These are phyloP conservation scores for Aspergillus asperescens DNA, from an alignment of 495 filamentous ascomycete species.

Conservation along the genomic window DNA sequence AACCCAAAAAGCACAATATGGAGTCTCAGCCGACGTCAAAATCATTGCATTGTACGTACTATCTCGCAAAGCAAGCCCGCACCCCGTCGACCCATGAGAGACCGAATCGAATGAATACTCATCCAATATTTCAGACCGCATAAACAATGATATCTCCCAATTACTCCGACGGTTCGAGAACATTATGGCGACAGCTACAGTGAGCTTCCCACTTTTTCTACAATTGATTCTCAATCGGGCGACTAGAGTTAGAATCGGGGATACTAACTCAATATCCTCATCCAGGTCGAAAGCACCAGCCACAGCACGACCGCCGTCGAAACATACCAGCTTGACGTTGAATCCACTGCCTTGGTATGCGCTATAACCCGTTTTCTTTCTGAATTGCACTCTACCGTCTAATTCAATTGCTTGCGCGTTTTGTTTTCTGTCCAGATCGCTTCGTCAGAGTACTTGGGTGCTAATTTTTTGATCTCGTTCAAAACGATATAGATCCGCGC, in stretches of 20 bases:
- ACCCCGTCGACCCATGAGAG: background rate
- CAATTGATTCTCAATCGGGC: background rate
- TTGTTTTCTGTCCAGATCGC: too few relatives aligned
- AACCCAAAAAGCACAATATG: conserved; percentile 19
- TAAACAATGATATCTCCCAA: conserved; percentile 49
- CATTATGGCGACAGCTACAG: conserved; percentile 53
- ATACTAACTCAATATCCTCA: background rate
- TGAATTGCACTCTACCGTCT: too few relatives aligned
- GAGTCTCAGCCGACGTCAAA: conserved; percentile 36
- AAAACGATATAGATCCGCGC: conserved; percentile 51
- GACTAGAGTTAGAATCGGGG: background rate
- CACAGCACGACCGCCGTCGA: conserved; percentile 50
- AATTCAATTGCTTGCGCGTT: too few relatives aligned
- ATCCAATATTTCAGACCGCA: conserved; percentile 42
- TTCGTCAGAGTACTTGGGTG: too few relatives aligned
- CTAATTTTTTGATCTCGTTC: background rate
- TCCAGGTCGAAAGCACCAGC: conserved; percentile 37
- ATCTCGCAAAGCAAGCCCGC: too few relatives aligned
- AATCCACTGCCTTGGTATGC: conserved; percentile 58
- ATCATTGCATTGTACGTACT: conserved; percentile 33
- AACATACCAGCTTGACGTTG: conserved; percentile 58
- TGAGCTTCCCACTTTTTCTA: conserved; percentile 24
- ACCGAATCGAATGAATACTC: background rate
- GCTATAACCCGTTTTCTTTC: background rate
- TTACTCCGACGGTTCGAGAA: conserved; percentile 59